Evolutionary conservation across 2,329 filamentous ascomycete species (phyloP).

Genomic region (Neonectria hederae): DNA sequence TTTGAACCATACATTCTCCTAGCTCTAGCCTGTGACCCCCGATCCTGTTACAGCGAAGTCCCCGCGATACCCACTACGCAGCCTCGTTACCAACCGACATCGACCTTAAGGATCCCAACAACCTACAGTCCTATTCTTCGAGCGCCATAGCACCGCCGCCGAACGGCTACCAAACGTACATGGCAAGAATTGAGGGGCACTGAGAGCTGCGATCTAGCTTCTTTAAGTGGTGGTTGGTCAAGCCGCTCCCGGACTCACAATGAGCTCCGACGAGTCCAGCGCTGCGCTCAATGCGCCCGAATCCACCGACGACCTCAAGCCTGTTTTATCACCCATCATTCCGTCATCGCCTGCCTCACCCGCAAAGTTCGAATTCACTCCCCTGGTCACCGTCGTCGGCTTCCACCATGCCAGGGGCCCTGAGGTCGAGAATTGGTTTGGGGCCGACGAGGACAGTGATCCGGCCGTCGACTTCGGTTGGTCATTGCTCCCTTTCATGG

Average conservation of each 20-base stretch:
- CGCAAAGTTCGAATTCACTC: slow-evolving; percentile 60
- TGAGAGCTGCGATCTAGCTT: slow-evolving; percentile 26
- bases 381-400: slow-evolving; percentile 81
- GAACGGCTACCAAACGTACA: slow-evolving; percentile 30
- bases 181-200: slow-evolving; percentile 33
- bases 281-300: slow-evolving; percentile 36
- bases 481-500: slow-evolving; percentile 94
- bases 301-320: slow-evolving; percentile 39
- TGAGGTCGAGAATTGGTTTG: slow-evolving; percentile 94
- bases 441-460: slow-evolving; percentile 76
- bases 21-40: background rate
- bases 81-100: slow-evolving; percentile 24
- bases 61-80: slow-evolving; percentile 9
- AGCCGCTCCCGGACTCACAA: slow-evolving; percentile 26
- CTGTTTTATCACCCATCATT: slow-evolving; percentile 46
- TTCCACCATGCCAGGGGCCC: slow-evolving; percentile 89
- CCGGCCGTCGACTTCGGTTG: slow-evolving; percentile 88
- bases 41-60: background rate
- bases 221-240: slow-evolving; percentile 16
- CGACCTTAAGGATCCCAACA: slow-evolving; percentile 7
- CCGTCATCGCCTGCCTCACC: slow-evolving; percentile 45
- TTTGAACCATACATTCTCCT: background rate
- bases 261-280: slow-evolving; percentile 44
- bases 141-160: background rate
- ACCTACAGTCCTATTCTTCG: background rate